Evolutionary conservation across 2,329 filamentous ascomycete genomes (phyloP).

Genomic region (Fulvia fulva): DNA sequence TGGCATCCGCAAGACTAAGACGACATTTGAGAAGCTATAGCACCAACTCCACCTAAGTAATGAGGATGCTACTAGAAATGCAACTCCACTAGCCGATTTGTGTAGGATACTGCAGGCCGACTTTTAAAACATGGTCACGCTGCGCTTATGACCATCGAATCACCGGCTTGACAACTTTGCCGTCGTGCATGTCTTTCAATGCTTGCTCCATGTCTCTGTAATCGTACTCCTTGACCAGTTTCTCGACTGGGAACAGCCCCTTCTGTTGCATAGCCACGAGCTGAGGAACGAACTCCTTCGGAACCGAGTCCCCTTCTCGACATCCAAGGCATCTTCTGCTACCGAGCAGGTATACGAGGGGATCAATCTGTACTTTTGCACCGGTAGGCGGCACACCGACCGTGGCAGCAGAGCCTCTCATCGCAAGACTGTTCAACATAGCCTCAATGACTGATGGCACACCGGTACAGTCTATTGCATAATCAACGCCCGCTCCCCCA

Average conservation of each 20-base stretch:
- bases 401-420: not conserved
- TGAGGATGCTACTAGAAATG: not conserved
- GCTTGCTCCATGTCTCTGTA: not conserved
- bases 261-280: not conserved
- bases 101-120: not conserved
- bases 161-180: not conserved
- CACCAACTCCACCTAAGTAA: not conserved
- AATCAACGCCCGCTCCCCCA: not conserved
- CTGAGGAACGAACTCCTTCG: not conserved
- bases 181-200: not conserved
- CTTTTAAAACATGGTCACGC: not conserved
- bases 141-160: not conserved
- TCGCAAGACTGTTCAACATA: not conserved
- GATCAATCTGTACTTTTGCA: not conserved
- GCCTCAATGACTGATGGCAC: not conserved
- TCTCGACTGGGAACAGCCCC: not conserved
- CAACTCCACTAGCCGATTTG: too few relatives aligned
- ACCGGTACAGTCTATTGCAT: not conserved
- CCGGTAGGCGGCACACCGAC: not conserved
- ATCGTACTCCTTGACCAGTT: not conserved
- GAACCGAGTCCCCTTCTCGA: not conserved
- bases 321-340: not conserved
- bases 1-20: constrained; percentile 21
- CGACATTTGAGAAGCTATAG: constrained; percentile 26
- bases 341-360: not conserved